Evolutionary conservation across 2,329 filamentous ascomycete genomes (phyloP), one percentile per base, ranked within the genome.

Genomic region (Albophoma yamanashiensis): DNA sequence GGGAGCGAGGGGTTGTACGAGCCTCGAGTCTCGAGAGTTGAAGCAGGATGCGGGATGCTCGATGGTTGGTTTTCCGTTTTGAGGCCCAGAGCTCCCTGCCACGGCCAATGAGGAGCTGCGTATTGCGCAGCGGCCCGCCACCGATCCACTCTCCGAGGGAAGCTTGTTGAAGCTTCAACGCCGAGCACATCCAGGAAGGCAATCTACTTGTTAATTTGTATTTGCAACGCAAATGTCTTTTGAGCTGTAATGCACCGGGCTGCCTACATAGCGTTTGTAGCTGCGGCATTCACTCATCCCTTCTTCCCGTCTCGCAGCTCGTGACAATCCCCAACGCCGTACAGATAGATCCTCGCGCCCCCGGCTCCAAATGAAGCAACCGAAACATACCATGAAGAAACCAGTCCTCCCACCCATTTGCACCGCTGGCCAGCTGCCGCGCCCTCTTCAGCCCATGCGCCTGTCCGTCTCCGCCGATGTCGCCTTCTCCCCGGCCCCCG

Each of bases 401-500:
- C 4, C 20, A 3, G 2, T 34, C 50, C 27, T 12, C n/a, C 27
- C 50, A 14, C 22, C 45, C 45, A n/a, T n/a, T n/a, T 34, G 2
- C 15, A 31, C 27, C 27, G 47, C 27, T 17, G 8, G 3, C 15
- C n/a, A 14, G 31, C 8, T 22, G 9, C 14, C n/a, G 17, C 27
- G n/a, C 27, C 27, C 27, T 31, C 58, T 56, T 69, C 64, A 81
- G 4, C 67, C 74, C 66, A 80, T 71, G 63, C 81, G 74, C 66
- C 76, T 80, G 64, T 84, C 81, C 27, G 76, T 76, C 65, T 84
- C 82, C 3, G 77, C 80, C 52, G 81, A 81, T 9, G 77, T 77
- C 2, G 76, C 73, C 68, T 79, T 78, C 56, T 81, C 79, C 22
- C 79, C 82, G 31, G 79, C 78, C 60, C 88, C 87, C 11, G 89